Base-by-base conservation (phyloP, 2,329 filamentous ascomycete genomes). In the Hypoxylon sp. region DNA sequence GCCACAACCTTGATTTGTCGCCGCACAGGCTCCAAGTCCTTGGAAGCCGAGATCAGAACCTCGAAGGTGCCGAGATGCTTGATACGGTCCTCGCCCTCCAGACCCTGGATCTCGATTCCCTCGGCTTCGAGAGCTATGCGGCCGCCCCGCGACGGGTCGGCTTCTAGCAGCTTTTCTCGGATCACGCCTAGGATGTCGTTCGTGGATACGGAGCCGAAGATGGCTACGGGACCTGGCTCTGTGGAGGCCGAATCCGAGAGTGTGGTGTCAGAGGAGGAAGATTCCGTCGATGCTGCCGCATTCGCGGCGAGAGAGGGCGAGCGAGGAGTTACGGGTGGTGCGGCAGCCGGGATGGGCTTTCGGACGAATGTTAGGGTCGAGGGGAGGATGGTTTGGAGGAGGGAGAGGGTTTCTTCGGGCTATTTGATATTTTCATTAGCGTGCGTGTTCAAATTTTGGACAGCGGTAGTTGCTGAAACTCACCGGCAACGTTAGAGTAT, bases 171-270 rank as follows among this genome's bases (percentile, higher is more conserved):
- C n/a, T 65, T 65, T 58, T 78, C 77, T 59, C 78, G 79, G 71
- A 84, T 73, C 24, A 72, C 52, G 24, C 72, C 71, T 1, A 80
- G 74, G 42, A 84, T 75, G 72, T 84, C 81, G 57, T 55, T 69
- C 50, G 74, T 69, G 24, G 82, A 80, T 5, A 84, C 83, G 54
- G 82, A 84, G 44, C 83, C 82, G 71, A 80, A 83, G 64, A 84
- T 84, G 66, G 79, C 61, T 26, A 67, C 51, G 10, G 64, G 26
- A 3, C 59, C 70, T 2, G 72, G 57, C 26, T 69, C 57, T 2
- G 47, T 3, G 8, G 66, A 50, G 37, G 71, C 63, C 1, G 46
- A 31, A 19, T 11, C 29, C 10, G 33, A 9, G 33, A 53, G 29
- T n/a, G 9, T 26, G 8, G 37, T 6, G 3, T 6, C 29, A 2